Evolutionary conservation across 2,329 filamentous ascomycete genomes (phyloP), one percentile per base, ranked within the genome.

Genomic region (Claviceps fusiformis): DNA sequence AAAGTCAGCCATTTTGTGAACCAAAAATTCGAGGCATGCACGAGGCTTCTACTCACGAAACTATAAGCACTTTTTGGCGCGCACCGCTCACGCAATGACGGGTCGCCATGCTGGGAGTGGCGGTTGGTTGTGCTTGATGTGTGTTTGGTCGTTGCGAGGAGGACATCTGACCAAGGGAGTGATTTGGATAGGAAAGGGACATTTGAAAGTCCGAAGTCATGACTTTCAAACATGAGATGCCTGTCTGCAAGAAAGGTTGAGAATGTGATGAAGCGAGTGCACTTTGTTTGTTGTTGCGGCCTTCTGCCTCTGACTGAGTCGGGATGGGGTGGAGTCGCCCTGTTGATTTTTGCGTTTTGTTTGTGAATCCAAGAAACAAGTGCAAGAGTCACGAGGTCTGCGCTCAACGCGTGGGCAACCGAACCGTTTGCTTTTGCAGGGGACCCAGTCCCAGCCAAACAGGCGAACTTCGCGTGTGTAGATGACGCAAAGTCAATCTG

Each of bases 141-240:
- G 19, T 41, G 8, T 33, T 50, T 27, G 27, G 13, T 29, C 51
- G 56, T 29, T 61, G 60, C 13, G 59, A 37, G 7, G 56, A 54
- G n/a, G 59, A 61, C 59, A 68, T 65, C 53, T 69, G 65, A 17
- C 62, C 60, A n/a, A 68, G 58, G 5, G 65, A 64, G 19, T 60
- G 63, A 47, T 69, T 68, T 27, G 65, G 67, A 55, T 70, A 70
- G 43, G 64, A 62, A 47, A 69, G 64, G 53, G 67, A 66, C 43
- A 67, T 58, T 17, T 59, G 61, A 43, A 64, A 63, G 45, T 65
- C 61, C 54, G 60, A 59, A 33, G 62, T 41, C 64, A 68, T 68
- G 45, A 6, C 53, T 13, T 43, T 47, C 44, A 29, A n/a, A 29
- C 11, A 48, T 49, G 44, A 48, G 41, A 19, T 44, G 15, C 27